A percentile compares a stretch with the other conserved stretches of the same genome.
phyloP scores from a whole-genome alignment of 495 filamentous ascomycete genomes.

The Lasiosphaeria ovina region DNA sequence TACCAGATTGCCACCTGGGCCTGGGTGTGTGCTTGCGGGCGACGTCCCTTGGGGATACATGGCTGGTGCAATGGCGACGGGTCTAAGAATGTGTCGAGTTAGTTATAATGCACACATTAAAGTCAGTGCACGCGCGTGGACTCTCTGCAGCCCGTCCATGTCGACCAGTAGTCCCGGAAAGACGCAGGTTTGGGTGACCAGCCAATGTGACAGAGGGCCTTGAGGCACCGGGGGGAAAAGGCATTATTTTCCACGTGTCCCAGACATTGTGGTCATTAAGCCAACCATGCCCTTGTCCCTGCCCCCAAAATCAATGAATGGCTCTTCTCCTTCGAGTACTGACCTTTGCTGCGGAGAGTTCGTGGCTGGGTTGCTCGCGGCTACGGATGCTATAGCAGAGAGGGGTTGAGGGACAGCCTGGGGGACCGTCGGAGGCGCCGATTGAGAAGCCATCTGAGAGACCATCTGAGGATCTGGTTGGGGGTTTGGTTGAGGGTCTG shows the following conservation, averaged over 20 bases:
- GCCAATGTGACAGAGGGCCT: neutral
- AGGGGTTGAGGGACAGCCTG: constrained; percentile 43
- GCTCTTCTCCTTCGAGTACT: constrained; percentile 21
- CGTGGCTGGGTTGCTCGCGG: constrained; percentile 58
- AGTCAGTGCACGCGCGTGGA: neutral
- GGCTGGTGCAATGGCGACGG: constrained; percentile 30
- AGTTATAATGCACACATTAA: constrained; percentile 1
- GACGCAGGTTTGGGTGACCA: neutral
- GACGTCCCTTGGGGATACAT: constrained; percentile 58
- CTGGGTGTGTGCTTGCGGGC: constrained; percentile 65
- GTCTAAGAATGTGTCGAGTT: constrained; percentile 19
- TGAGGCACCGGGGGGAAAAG: neutral
- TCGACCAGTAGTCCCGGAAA: neutral
- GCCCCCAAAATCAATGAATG: neutral
- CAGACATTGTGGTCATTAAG: neutral
- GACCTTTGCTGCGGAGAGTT: constrained; percentile 66
- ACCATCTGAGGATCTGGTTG: too few species aligned
- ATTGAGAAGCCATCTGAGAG: too few species aligned
- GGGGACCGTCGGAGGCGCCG: too few species aligned
- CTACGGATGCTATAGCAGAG: constrained; percentile 61
- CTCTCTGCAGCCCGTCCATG: neutral
- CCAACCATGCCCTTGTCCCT: neutral
- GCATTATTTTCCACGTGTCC: neutral
- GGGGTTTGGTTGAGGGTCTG: too few species aligned
- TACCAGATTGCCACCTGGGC: constrained; percentile 65